A percentile compares a stretch with the other conserved stretches of the same genome.
phyloP scores from a whole-genome alignment of 345 rosid species.

The Noccaea caerulescens region DNA sequence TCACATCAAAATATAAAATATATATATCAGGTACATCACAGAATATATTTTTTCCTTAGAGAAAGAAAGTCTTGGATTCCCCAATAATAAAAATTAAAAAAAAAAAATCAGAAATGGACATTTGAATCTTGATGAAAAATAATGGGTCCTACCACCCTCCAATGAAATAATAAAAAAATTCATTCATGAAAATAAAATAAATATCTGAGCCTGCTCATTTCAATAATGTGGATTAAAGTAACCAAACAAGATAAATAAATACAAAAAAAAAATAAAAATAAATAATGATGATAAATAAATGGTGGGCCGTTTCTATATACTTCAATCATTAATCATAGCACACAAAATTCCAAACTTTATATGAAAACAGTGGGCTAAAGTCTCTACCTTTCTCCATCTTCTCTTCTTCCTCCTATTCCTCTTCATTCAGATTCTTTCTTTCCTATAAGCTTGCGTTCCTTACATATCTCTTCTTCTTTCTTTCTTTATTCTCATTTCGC shows the following conservation, averaged over 20 bases:
- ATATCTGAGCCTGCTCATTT: conserved; percentile 41
- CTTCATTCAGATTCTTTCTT: conserved; percentile 28
- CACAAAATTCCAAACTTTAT: conserved; percentile 44
- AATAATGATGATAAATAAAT: conserved; percentile 14
- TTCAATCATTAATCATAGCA: conserved; percentile 41
- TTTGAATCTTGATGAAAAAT: conserved; percentile 35
- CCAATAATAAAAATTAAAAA: background rate
- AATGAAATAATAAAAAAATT: conserved; percentile 16
- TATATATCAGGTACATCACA: conserved; percentile 11
- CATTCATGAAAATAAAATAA: conserved; percentile 11
- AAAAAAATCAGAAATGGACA: conserved; percentile 33
- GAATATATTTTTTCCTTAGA: background rate
- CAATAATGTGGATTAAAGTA: conserved; percentile 42
- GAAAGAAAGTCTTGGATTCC: conserved; percentile 45
- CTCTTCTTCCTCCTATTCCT: conserved; percentile 35
- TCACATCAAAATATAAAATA: background rate
- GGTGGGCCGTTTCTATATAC: conserved; percentile 38
- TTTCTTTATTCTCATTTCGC: background rate
- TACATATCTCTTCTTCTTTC: background rate
- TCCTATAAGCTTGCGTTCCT: conserved; percentile 25
- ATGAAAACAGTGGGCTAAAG: conserved; percentile 41
- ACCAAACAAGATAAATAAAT: conserved; percentile 24
- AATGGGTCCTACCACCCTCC: conserved; percentile 29
- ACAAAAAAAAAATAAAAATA: conserved; percentile 7
- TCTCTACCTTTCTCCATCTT: conserved; percentile 35